Evolutionary conservation across 2,329 filamentous ascomycete genomes (phyloP), one percentile per base, ranked within the genome.

Genomic region (Paraphoma chrysanthemicola): DNA sequence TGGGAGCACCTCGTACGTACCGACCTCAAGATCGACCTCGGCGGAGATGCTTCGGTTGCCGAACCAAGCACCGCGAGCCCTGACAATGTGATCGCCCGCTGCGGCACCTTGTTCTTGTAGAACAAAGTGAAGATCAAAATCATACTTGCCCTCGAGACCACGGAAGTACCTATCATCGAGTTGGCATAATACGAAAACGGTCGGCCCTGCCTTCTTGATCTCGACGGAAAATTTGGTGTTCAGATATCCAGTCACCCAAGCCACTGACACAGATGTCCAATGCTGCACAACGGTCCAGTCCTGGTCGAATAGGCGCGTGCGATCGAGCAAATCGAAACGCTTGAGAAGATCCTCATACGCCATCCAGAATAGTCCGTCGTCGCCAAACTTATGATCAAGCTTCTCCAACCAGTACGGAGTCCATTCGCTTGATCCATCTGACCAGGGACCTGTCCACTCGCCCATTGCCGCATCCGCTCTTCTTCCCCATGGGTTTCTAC

Each of bases 351-450:
- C 86, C 6, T 83, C 77, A 62, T 86, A 88, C 1, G 80, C 82
- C 58, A 87, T 86, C 84, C 85, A 88, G 70, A 88, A 87, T 29
- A 86, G 57, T 6, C 90, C 90, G 65, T 93, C 90, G 62, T 92
- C 88, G 31, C 89, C 90, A 66, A 93, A 93, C 17, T 83, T 86
- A 69, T 93, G 90, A 41, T 83, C 81, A 0, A 94, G 81, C 63
- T 89, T 87, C 51, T 87, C 77, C 74, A 94, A 85, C 85, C 89
- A 92, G 62, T 93, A 88, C 0, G 90, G 82, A 1, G 89, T 94
- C 92, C 92, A 96, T 75, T 94, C 88, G 66, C 90, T 89, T 12
- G 89, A 92, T 0, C 92, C 92, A 67, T 95, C 92, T 28, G 85
- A 87, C 90, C 91, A 95, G 1, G 90, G 82, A 0, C 92, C 91